phyloP scores from a whole-genome alignment of 345 rosid species.

The Lepidium didymum region DNA sequence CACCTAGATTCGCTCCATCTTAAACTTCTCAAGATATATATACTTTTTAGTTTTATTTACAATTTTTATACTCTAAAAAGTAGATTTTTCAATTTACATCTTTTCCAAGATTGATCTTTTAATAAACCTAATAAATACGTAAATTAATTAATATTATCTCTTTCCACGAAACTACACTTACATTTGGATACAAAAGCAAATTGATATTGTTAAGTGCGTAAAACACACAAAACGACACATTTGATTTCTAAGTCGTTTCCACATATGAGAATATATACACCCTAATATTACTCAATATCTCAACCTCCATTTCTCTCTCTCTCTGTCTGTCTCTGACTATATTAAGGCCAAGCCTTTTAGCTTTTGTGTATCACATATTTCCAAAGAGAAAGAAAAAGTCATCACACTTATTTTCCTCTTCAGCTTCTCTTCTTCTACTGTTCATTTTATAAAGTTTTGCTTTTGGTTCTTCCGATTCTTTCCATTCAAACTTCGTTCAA shows the following conservation, averaged over 20 bases:
- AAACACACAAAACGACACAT: not conserved
- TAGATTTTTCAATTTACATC: too few relatives aligned
- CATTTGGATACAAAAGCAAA: not conserved
- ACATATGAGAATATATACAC: not conserved
- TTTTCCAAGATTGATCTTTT: too few relatives aligned
- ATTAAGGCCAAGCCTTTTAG: constrained; percentile 6
- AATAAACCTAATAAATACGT: too few relatives aligned
- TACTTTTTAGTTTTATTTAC: not conserved
- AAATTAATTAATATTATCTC: too few relatives aligned
- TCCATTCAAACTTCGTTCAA: not conserved
- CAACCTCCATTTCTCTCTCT: not conserved
- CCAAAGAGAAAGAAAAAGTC: not conserved
- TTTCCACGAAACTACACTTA: too few relatives aligned
- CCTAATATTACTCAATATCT: too few relatives aligned
- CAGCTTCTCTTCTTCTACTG: not conserved
- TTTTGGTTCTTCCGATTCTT: constrained; percentile 20
- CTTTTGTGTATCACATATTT: not conserved
- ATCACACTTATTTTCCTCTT: not conserved
- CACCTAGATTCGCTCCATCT: not conserved
- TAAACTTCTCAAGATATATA: not conserved
- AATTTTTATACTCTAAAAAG: not conserved
- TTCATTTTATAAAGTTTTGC: not conserved
- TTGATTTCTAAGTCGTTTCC: not conserved
- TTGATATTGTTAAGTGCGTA: not conserved
- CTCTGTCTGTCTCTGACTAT: not conserved